Evolutionary conservation across 2,329 filamentous ascomycete genomes (phyloP).

Genomic region (Aspergillus aculeatus): DNA sequence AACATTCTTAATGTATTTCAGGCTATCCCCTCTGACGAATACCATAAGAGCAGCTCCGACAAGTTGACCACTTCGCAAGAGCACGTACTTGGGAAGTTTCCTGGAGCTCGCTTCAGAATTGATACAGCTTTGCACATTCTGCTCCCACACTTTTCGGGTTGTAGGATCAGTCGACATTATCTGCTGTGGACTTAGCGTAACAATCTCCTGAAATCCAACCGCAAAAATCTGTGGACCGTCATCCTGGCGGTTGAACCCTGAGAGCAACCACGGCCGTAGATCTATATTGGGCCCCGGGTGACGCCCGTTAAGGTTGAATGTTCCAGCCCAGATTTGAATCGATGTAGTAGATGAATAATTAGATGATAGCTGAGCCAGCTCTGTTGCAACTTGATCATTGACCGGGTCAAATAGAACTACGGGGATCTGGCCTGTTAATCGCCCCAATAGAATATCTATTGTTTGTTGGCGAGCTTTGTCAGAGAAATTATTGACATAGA

Average conservation of each 20-base stretch:
- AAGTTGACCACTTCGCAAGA: conserved; percentile 87
- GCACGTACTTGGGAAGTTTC: conserved; percentile 76
- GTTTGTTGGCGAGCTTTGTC: conserved; percentile 91
- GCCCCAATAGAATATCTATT: conserved; percentile 87
- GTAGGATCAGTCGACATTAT: conserved; percentile 98
- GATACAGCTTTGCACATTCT: conserved; percentile 71
- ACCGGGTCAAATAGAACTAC: conserved; percentile 92
- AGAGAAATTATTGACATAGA: conserved; percentile 97
- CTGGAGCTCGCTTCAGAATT: conserved; percentile 67
- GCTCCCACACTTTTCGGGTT: conserved; percentile 81
- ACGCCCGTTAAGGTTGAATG: conserved; percentile 92
- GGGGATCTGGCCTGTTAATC: conserved; percentile 76
- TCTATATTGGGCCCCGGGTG: conserved; percentile 76
- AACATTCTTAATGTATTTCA: conserved; percentile 89
- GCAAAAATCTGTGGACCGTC: conserved; percentile 80
- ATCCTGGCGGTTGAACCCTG: conserved; percentile 54
- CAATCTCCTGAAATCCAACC: conserved; percentile 95
- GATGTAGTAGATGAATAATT: conserved; percentile 74
- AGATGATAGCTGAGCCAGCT: conserved; percentile 63
- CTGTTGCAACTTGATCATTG: conserved; percentile 80
- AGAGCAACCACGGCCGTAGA: conserved; percentile 79
- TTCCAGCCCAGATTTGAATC: conserved; percentile 81
- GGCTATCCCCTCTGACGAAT: conserved; percentile 76
- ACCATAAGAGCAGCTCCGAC: conserved; percentile 91
- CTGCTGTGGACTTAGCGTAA: conserved; percentile 95